Base-by-base conservation (phyloP, 495 filamentous ascomycete species). In the Pyronema omphalodes region DNA sequence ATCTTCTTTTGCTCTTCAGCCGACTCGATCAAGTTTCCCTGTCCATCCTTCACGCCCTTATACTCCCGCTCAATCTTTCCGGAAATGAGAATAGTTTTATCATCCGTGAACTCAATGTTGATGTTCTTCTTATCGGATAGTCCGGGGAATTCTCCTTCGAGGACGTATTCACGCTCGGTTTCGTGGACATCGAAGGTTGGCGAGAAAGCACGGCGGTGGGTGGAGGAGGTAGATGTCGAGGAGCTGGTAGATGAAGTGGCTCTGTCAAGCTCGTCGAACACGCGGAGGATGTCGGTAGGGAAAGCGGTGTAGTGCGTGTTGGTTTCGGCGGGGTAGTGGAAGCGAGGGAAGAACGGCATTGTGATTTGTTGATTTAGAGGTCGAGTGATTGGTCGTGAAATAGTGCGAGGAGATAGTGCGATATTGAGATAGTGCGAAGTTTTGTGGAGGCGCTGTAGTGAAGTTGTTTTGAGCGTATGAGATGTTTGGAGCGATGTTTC, bases 71-170 rank as follows among this genome's bases (percentile, higher is more conserved):
- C 81, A 29, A 75, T 72, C 45, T 69, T 77, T 40, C 88, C 89
- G 51, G 74, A 74, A 65, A 94, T 76, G 47, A 78, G 72, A 3
- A 96, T 70, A 11, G 84, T 94, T 50, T 83, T 74, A 5, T 73
- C 68, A 63, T 94, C 88, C 46, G 76, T 78, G 73, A 94, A 94
- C 67, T 93, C 86, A 61, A 94, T 83, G 52, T 77, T 70, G 57
- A 94, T 68, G 60, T 93, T 73, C 54, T 82, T 76, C 63, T 85
- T 82, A 48, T 84, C 76, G 19, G 35, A 44, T 43, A 88, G 73
- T 39, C 89, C 89, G 0, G 89, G 86, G 0, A 94, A 75, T 67
- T 94, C 89, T 60, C 87, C 88, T 60, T 91, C 79, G 1, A 96
- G 79, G 60, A 88, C 76, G 67, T 89, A 96, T 59, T 64, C 65